Base-by-base conservation (phyloP, 768 basidiomycete species). In the Boletus rex-veris region DNA sequence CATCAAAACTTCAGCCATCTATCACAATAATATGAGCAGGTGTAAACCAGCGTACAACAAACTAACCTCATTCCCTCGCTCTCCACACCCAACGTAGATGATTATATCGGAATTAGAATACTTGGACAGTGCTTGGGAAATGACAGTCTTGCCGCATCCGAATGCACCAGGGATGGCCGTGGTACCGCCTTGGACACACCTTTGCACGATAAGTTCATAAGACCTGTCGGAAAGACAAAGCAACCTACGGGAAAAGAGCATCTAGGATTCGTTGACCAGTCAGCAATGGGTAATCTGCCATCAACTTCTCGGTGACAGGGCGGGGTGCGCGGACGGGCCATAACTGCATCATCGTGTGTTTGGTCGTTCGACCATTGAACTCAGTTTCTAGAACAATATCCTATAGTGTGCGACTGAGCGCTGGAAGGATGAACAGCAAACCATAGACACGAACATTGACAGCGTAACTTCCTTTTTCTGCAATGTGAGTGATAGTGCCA, bases 101-200 rank as follows among this genome's bases (percentile, higher is more conserved):
- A 99, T 98, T 64, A 98, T 98, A 71, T 98, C 96, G 62, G 94
- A 97, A 77, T 99, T 99, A 26, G 97, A 99, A 74, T 84, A 99
- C 72, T 99, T 99, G 54, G 96, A 98, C 60, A 98, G 77, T 18
- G 96, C 96, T 75, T 98, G 91, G 26, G 94, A 98, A 65, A 99
- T 99, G 64, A 99, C 97, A 28, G 96, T 98, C 79, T 97, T 97
- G 64, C 93, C 93, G 66, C 95, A 98, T 66, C 97, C 97, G 72
- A 99, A 99, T 62, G 97, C 97, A 60, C 97, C 97, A 21, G 97
- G 97, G 74, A 98, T 99, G 55, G 93, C 92, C 3, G 93, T 97
- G 11, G 93, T 97, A 40, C 93, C 93, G 52, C 93, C 93, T 76
- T 97, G 93, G 0, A 97, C 93, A 68, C 92, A 96, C n/a, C 88